These are phyloP conservation scores for Pigoraptor vietnamica DNA, from an alignment of 78 protist genomes.

Conservation along the genomic window DNA sequence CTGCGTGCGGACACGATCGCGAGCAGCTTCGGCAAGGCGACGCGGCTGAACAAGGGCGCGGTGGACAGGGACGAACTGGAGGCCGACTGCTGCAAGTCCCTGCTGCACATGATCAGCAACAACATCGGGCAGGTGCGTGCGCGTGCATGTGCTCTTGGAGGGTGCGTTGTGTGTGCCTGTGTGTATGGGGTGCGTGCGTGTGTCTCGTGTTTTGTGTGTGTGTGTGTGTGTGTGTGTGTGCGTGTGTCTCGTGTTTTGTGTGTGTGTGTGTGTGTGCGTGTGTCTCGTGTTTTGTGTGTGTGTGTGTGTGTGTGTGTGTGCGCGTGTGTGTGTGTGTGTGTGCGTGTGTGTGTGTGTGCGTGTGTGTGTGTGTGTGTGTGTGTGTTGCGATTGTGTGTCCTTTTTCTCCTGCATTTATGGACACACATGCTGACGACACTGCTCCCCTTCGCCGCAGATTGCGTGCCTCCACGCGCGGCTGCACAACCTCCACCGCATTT, in stretches of 20 bases:
- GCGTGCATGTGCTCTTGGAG: not conserved
- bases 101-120: constrained; percentile 76
- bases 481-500: constrained; percentile 25
- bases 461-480: constrained; percentile 17
- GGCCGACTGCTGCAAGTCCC: constrained; percentile 50
- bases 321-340: too few species aligned
- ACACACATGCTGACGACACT: too few species aligned
- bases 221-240: not conserved
- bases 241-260: not conserved
- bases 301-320: too few species aligned
- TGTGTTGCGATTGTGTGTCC: too few species aligned
- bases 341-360: too few species aligned
- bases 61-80: not conserved
- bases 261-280: not conserved
- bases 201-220: constrained; percentile 24
- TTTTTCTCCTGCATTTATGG: too few species aligned
- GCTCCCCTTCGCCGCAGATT: too few species aligned
- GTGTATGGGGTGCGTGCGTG: not conserved
- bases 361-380: too few species aligned
- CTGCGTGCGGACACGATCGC: constrained; percentile 53
- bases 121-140: constrained; percentile 84
- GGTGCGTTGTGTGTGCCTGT: not conserved
- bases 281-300: not conserved
- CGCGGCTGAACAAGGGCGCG: not conserved
- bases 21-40: constrained; percentile 46